Conservation (phyloP, 108 stramenopile species). For the Halocafeteria seosinensis region DNA sequence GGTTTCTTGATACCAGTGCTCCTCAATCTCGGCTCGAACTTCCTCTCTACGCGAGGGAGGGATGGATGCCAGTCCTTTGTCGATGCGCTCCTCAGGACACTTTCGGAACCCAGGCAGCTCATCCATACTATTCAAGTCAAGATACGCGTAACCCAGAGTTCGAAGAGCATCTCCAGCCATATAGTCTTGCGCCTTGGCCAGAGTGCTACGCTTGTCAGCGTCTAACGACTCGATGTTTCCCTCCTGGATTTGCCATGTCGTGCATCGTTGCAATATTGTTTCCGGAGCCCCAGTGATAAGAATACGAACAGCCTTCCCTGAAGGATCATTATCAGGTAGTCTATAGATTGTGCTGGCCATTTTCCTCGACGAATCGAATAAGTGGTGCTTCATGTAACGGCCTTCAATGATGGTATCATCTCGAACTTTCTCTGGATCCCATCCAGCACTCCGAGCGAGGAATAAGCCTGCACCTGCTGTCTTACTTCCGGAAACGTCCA, state of each 20-base stretch:
- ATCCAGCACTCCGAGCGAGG: neutral
- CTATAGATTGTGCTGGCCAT: conserved; percentile 28
- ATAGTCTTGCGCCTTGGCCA: conserved; percentile 40
- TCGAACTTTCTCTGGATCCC: neutral
- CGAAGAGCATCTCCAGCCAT: conserved; percentile 71
- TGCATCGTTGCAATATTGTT: conserved; percentile 68
- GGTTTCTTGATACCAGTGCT: conserved; percentile 37
- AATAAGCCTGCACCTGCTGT: neutral
- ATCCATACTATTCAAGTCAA: conserved; percentile 7
- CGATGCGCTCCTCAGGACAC: no score
- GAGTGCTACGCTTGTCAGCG: neutral
- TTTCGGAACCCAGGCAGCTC: no score
- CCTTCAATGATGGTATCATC: neutral
- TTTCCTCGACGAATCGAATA: conserved; percentile 34
- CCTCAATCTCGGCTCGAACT: conserved; percentile 73
- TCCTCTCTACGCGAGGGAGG: no score
- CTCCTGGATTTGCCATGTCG: conserved; percentile 56
- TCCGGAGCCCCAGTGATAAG: conserved; percentile 91
- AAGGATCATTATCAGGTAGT: conserved; percentile 9
- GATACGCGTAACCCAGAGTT: conserved; percentile 53
- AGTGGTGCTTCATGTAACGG: neutral
- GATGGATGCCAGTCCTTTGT: no score
- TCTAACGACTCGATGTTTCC: conserved; percentile 26
- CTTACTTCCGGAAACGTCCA: no score
- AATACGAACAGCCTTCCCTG: conserved; percentile 44